Percentiles rank a stretch among this genome's conserved stretches.
phyloP scores from a whole-genome alignment of 2,329 filamentous ascomycete genomes.

The Mycogone perniciosa region DNA sequence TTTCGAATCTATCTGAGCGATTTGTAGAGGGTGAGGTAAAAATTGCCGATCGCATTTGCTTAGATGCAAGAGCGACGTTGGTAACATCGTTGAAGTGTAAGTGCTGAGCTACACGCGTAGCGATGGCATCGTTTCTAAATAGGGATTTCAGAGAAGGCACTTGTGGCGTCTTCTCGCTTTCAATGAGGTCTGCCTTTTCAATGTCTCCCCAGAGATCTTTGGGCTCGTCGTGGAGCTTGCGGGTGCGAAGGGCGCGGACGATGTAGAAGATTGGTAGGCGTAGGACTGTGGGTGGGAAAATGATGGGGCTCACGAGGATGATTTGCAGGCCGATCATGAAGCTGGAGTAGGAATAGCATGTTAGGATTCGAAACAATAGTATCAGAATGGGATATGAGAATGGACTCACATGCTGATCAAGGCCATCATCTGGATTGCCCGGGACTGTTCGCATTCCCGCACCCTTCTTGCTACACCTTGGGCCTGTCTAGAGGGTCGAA shows the following conservation, averaged over 20 bases:
- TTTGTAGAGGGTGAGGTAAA: neutral
- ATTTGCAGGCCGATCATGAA: neutral
- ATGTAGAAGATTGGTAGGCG: constrained; percentile 4
- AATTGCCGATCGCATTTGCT: constrained; percentile 7
- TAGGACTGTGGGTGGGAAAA: neutral
- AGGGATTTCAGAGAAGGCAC: neutral
- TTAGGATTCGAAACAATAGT: too few species aligned
- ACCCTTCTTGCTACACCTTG: too few species aligned
- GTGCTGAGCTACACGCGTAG: constrained; percentile 1
- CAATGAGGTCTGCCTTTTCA: neutral
- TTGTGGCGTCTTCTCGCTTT: neutral
- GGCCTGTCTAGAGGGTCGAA: too few species aligned
- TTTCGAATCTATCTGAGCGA: neutral
- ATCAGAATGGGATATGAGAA: neutral
- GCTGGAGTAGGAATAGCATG: neutral
- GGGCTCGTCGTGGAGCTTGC: neutral
- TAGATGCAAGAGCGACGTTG: constrained; percentile 13
- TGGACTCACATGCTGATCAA: neutral
- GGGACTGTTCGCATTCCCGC: too few species aligned
- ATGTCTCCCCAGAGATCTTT: neutral
- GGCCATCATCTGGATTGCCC: neutral
- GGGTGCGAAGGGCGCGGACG: neutral
- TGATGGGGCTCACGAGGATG: constrained; percentile 1
- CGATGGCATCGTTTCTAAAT: constrained; percentile 10
- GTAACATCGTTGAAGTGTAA: constrained; percentile 14